Evolutionary conservation across 2,329 filamentous ascomycete genomes (phyloP).

Genomic region (Blastomyces silverae): DNA sequence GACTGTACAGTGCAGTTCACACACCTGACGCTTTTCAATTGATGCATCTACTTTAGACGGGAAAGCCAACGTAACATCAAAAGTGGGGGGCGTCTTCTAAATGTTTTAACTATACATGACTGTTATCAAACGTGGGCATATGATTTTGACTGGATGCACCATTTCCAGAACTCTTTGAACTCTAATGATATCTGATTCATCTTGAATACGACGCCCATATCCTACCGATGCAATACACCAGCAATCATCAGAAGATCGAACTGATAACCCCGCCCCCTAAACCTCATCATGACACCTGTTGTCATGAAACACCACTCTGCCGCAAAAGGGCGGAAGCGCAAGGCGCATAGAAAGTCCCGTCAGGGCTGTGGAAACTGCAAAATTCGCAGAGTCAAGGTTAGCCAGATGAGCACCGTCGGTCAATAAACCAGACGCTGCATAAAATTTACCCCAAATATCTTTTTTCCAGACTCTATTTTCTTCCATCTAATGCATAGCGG

Average conservation of each 20-base stretch:
- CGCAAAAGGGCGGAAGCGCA: conserved; percentile 1
- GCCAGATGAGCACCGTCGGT: too few relatives aligned
- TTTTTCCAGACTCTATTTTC: too few relatives aligned
- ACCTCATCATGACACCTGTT: background rate
- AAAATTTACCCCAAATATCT: background rate
- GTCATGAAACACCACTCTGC: background rate
- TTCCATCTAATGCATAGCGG: background rate
- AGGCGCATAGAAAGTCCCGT: conserved; percentile 7
- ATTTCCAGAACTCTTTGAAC: background rate
- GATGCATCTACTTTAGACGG: background rate
- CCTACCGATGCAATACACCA: background rate
- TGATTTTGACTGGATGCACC: background rate
- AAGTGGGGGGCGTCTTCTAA: background rate
- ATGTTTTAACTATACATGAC: background rate
- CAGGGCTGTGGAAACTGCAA: conserved; percentile 9
- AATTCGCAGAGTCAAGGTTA: conserved; percentile 3
- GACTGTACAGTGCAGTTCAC: too few relatives aligned
- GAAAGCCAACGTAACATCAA: background rate
- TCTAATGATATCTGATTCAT: background rate
- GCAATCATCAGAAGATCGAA: background rate
- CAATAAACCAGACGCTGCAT: background rate
- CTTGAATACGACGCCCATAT: background rate
- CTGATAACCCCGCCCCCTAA: background rate
- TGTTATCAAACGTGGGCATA: background rate
- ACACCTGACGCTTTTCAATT: background rate